Evolutionary conservation across 1,284 basidiomycete genomes (phyloP).

Genomic region (Marasmius tenuissimus): DNA sequence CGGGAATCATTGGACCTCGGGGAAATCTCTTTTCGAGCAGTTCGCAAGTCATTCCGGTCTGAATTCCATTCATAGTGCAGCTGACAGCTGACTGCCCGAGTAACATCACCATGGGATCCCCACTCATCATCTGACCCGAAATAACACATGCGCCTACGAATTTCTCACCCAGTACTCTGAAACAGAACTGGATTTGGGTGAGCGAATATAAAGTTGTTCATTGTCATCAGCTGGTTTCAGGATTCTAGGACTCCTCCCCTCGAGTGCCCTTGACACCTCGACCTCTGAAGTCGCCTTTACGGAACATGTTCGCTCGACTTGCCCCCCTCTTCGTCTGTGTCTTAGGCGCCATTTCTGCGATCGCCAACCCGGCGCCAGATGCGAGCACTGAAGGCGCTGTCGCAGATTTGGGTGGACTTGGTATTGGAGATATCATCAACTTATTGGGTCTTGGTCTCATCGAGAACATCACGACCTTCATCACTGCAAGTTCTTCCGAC

Average conservation of each 20-base stretch:
- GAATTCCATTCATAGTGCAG: no score
- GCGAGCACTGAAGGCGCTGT: background rate
- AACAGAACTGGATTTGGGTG: background rate
- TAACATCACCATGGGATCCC: background rate
- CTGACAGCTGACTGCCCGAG: no score
- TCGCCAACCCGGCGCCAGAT: conserved; percentile 18
- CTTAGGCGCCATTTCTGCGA: conserved; percentile 20
- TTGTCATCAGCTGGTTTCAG: background rate
- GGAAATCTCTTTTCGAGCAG: no score
- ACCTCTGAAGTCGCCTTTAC: background rate
- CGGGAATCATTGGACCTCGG: no score
- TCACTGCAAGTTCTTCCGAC: conserved; percentile 31
- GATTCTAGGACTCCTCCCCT: background rate
- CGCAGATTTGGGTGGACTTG: conserved; percentile 17
- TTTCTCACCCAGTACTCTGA: background rate
- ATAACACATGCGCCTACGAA: background rate
- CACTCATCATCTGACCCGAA: background rate
- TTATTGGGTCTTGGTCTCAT: conserved; percentile 36
- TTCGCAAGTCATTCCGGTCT: no score
- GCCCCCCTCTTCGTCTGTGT: conserved; percentile 17
- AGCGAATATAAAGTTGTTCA: background rate
- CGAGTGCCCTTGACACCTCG: background rate
- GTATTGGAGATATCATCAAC: conserved; percentile 37
- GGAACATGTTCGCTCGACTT: conserved; percentile 15
- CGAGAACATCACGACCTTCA: conserved; percentile 33